Evolutionary conservation across 441 rosid genomes (phyloP).

Genomic region (Bocquillonia castaneifolia): DNA sequence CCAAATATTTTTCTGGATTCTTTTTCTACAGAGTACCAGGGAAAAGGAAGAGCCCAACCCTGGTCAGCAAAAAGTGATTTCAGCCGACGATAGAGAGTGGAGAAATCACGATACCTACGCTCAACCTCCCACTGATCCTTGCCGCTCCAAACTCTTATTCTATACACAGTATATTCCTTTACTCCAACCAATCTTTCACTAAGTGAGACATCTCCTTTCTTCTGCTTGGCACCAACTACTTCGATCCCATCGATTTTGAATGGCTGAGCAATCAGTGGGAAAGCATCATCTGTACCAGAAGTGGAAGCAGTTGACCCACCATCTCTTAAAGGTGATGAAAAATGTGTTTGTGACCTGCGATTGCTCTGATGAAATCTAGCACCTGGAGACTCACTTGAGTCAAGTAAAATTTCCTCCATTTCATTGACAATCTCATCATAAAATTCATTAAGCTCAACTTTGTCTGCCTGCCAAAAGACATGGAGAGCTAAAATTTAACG

Average conservation of each 20-base stretch:
- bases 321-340: constrained; percentile 54
- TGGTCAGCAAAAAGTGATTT: constrained; percentile 67
- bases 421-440: constrained; percentile 88
- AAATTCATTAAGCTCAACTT: constrained; percentile 50
- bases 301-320: constrained; percentile 80
- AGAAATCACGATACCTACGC: constrained; percentile 89
- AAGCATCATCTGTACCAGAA: constrained; percentile 48
- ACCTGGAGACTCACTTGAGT: constrained; percentile 70
- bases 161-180: constrained; percentile 80
- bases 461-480: constrained; percentile 52
- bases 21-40: constrained; percentile 77
- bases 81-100: constrained; percentile 70
- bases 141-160: constrained; percentile 74
- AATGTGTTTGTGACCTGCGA: constrained; percentile 45
- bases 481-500: constrained; percentile 21
- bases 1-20: constrained; percentile 85
- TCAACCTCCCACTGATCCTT: constrained; percentile 85
- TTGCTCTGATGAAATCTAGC: constrained; percentile 50
- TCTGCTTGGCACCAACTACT: constrained; percentile 88
- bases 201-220: constrained; percentile 83
- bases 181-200: constrained; percentile 96
- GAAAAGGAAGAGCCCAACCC: constrained; percentile 81
- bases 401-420: constrained; percentile 93
- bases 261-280: constrained; percentile 31
- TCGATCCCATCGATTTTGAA: constrained; percentile 69